phyloP scores from a whole-genome alignment of 169 alveolate genomes.

The Besnoitia besnoiti region DNA sequence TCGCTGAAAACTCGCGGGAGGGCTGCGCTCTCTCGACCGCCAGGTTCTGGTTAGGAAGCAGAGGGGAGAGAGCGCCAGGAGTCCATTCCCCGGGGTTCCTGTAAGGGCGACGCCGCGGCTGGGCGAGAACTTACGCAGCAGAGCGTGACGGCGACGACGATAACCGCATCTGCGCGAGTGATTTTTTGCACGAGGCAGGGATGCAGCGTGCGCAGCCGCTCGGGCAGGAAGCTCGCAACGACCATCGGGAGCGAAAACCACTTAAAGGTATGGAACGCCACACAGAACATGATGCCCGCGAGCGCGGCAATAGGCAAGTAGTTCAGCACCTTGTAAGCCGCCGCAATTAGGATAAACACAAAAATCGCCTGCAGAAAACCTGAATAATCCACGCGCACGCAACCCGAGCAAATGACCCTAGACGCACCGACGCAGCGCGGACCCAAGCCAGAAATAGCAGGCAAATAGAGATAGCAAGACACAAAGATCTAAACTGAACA shows the following conservation, averaged over 20 bases:
- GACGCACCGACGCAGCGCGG: background rate
- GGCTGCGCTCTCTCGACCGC: too few species aligned
- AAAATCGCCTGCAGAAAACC: conserved; percentile 75
- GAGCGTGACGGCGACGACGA: conserved; percentile 80
- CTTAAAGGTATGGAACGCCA: conserved; percentile 82
- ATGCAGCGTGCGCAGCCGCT: conserved; percentile 75
- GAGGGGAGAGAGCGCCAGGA: too few species aligned
- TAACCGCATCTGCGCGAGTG: conserved; percentile 82
- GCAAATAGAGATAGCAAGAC: too few species aligned
- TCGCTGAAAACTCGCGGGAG: too few species aligned
- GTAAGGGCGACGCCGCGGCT: too few species aligned
- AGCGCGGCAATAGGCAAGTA: conserved; percentile 83
- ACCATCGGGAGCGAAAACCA: conserved; percentile 86
- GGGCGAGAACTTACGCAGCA: conserved; percentile 77
- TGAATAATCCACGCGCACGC: background rate
- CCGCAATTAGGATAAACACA: conserved; percentile 76
- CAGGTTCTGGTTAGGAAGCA: too few species aligned
- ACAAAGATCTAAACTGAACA: too few species aligned
- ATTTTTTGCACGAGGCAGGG: conserved; percentile 81
- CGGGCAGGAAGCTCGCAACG: conserved; percentile 80
- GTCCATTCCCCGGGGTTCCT: too few species aligned
- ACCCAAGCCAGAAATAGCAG: too few species aligned
- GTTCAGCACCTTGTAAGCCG: conserved; percentile 80
- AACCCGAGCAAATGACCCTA: background rate
- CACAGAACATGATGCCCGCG: conserved; percentile 84